phyloP scores from a whole-genome alignment of 345 rosid species.

The Gossypium thurberi region DNA sequence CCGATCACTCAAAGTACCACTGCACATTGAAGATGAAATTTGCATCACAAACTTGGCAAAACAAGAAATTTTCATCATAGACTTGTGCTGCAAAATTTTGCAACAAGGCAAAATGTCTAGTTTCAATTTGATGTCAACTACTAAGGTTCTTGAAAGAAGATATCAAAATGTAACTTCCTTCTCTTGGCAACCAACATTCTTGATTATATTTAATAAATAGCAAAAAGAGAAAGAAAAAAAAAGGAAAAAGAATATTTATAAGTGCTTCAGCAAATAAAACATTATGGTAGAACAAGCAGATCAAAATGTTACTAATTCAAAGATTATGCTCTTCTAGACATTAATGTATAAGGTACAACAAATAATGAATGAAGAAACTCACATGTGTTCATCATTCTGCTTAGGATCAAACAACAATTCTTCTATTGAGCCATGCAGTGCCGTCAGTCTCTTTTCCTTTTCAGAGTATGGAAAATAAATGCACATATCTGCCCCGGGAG shows the following conservation, averaged over 20 bases:
- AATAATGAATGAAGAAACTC: constrained; percentile 28
- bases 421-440: constrained; percentile 82
- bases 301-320: background rate
- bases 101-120: background rate
- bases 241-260: background rate
- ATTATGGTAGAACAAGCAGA: background rate
- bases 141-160: background rate
- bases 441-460: constrained; percentile 59
- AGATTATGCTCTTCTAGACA: background rate
- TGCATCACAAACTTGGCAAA: constrained; percentile 9
- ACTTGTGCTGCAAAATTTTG: background rate
- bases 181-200: background rate
- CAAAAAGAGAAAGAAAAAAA: background rate
- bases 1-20: constrained; percentile 66
- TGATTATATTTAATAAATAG: background rate
- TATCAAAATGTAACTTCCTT: background rate
- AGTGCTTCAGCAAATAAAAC: background rate
- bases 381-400: constrained; percentile 75
- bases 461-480: constrained; percentile 80
- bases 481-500: constrained; percentile 96
- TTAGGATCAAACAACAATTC: constrained; percentile 66
- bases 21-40: constrained; percentile 22
- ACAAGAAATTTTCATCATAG: background rate
- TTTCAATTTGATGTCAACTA: background rate
- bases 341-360: background rate